Conservation (phyloP, 2,329 filamentous ascomycete species). For the Chaetomiaceae sp. region DNA sequence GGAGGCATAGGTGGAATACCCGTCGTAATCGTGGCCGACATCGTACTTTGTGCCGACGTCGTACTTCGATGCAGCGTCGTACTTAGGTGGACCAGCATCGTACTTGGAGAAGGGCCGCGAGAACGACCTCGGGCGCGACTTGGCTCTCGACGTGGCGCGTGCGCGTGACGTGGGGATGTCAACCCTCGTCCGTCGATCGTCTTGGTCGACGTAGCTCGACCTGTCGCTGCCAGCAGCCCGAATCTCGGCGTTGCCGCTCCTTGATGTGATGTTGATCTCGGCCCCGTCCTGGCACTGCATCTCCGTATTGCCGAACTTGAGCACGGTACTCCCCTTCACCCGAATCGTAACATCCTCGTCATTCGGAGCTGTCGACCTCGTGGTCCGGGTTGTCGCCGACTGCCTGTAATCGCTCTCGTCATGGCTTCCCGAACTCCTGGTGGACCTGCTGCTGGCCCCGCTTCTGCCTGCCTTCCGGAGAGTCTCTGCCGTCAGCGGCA, state of each 20-base stretch:
- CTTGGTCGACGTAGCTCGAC: constrained; percentile 46
- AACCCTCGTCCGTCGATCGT: constrained; percentile 43
- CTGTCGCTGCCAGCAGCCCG: constrained; percentile 48
- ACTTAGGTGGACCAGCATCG: background rate
- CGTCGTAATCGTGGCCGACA: constrained; percentile 17
- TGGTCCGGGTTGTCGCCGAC: constrained; percentile 59
- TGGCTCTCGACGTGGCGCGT: constrained; percentile 48
- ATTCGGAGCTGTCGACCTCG: constrained; percentile 43
- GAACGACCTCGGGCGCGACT: constrained; percentile 48
- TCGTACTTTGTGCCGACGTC: constrained; percentile 5
- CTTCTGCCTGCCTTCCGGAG: constrained; percentile 49
- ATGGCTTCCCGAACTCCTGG: constrained; percentile 54
- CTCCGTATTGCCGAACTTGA: constrained; percentile 53
- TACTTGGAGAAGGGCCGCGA: constrained; percentile 26
- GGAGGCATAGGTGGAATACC: constrained; percentile 9
- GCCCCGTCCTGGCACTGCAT: constrained; percentile 57
- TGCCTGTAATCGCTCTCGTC: constrained; percentile 61
- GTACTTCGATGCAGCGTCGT: background rate
- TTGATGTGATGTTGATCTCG: constrained; percentile 51
- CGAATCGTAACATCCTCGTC: constrained; percentile 61
- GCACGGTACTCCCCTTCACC: constrained; percentile 51
- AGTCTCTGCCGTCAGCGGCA: constrained; percentile 53
- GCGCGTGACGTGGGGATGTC: constrained; percentile 44
- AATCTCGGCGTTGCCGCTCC: constrained; percentile 33
- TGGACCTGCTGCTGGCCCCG: constrained; percentile 52